Evolutionary conservation across 148 eudicot species (phyloP).

Genomic region (Amaranthus hypochondriacus): DNA sequence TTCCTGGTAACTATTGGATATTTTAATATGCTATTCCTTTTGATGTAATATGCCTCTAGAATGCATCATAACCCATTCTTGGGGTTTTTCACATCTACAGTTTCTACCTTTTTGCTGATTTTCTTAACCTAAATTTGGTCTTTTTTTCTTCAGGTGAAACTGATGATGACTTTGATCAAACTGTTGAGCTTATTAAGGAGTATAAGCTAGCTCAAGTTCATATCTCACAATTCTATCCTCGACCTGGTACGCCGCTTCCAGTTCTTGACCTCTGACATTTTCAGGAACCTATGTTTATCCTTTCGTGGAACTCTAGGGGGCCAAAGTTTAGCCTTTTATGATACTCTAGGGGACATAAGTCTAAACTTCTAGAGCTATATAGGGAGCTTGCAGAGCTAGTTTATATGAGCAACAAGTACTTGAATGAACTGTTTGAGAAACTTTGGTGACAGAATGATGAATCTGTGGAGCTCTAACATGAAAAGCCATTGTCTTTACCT

Average conservation of each 20-base stretch:
- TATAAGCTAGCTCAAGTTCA: constrained; percentile 96
- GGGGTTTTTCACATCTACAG: not conserved
- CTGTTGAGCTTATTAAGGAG: constrained; percentile 68
- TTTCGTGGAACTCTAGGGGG: too few species aligned
- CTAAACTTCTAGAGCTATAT: too few species aligned
- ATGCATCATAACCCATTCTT: not conserved
- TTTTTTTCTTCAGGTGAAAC: constrained; percentile 70
- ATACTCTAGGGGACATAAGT: too few species aligned
- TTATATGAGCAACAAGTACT: too few species aligned
- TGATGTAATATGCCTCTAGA: not conserved
- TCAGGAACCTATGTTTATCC: not conserved
- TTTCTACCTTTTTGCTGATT: not conserved
- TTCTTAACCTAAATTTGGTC: not conserved
- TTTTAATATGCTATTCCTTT: not conserved
- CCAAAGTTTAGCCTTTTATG: too few species aligned
- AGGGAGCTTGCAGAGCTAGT: too few species aligned
- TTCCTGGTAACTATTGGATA: constrained; percentile 63
- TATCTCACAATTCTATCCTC: constrained; percentile 95
- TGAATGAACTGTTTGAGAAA: too few species aligned
- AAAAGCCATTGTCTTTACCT: not conserved
- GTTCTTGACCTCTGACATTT: not conserved
- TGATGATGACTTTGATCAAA: constrained; percentile 81
- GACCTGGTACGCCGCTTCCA: constrained; percentile 62
- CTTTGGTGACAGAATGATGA: not conserved
- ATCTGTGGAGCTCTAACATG: not conserved